Evolutionary conservation across 2,329 filamentous ascomycete species (phyloP).

Genomic region (Talaromyces piceae): DNA sequence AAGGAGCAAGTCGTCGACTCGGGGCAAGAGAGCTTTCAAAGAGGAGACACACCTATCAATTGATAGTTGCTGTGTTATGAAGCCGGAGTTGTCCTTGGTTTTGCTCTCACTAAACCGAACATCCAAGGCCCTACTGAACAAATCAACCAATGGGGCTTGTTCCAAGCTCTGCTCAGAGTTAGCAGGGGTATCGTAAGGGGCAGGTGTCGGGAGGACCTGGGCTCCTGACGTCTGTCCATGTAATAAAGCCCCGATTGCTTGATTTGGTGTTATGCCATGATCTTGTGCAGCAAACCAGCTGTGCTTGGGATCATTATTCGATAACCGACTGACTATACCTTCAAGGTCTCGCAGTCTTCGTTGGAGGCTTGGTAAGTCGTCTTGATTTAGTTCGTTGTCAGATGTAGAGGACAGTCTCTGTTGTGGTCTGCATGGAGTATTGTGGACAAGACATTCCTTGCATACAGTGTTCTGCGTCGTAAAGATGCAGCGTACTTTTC

Average conservation of each 20-base stretch:
- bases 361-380: neutral
- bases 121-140: neutral
- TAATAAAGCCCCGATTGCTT: neutral
- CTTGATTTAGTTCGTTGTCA: neutral
- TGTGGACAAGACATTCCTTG: neutral
- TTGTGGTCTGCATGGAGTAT: conserved; percentile 2
- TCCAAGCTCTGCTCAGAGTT: neutral
- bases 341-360: neutral
- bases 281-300: neutral
- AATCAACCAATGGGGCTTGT: neutral
- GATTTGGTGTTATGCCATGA: neutral
- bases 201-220: neutral
- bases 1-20: neutral
- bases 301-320: neutral
- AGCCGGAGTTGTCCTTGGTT: neutral
- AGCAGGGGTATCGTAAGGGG: neutral
- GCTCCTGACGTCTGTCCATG: neutral
- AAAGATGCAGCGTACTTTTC: conserved; percentile 5
- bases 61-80: neutral
- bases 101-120: neutral
- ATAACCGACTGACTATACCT: neutral
- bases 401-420: neutral
- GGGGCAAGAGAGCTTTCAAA: neutral
- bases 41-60: neutral
- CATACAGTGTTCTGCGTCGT: neutral